Percentiles rank a stretch among this genome's conserved stretches.
Evolutionary conservation across 805 yeast species (phyloP).

Genomic region (Candida nanaspora): DNA sequence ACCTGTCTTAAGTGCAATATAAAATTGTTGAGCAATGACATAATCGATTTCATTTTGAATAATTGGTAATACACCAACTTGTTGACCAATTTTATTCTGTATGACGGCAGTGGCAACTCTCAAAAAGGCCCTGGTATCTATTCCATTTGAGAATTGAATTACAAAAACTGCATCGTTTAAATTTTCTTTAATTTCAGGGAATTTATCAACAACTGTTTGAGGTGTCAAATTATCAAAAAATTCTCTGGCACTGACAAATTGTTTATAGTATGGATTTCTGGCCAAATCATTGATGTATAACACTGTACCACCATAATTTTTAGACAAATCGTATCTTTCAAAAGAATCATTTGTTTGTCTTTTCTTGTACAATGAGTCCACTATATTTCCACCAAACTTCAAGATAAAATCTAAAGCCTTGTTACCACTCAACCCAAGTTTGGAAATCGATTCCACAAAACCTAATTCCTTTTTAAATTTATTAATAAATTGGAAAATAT

Average conservation of each 20-base stretch:
- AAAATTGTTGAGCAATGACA: constrained; percentile 18
- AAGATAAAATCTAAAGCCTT: constrained; percentile 31
- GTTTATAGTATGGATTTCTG: constrained; percentile 45
- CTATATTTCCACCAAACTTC: constrained; percentile 27
- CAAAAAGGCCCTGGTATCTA: constrained; percentile 43
- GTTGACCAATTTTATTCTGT: constrained; percentile 62
- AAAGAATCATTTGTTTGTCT: constrained; percentile 4
- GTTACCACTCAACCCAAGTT: constrained; percentile 26
- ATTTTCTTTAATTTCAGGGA: constrained; percentile 68
- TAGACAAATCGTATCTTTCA: constrained; percentile 18
- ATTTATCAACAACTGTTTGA: constrained; percentile 38
- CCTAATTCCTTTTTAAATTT: constrained; percentile 29
- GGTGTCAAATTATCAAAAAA: constrained; percentile 36
- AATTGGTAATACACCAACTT: constrained; percentile 78
- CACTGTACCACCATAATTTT: constrained; percentile 27
- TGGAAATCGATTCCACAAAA: constrained; percentile 12
- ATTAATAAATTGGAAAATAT: constrained; percentile 34
- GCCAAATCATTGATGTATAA: constrained; percentile 77
- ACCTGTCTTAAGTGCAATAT: constrained; percentile 9
- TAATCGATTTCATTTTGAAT: constrained; percentile 18
- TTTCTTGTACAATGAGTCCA: constrained; percentile 2
- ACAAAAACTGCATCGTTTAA: constrained; percentile 69
- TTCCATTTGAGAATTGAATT: constrained; percentile 47
- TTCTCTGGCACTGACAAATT: constrained; percentile 35
- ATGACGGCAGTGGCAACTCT: constrained; percentile 43